Evolutionary conservation across 2,329 filamentous ascomycete species (phyloP).

Genomic region (Neonectria neomacrospora): DNA sequence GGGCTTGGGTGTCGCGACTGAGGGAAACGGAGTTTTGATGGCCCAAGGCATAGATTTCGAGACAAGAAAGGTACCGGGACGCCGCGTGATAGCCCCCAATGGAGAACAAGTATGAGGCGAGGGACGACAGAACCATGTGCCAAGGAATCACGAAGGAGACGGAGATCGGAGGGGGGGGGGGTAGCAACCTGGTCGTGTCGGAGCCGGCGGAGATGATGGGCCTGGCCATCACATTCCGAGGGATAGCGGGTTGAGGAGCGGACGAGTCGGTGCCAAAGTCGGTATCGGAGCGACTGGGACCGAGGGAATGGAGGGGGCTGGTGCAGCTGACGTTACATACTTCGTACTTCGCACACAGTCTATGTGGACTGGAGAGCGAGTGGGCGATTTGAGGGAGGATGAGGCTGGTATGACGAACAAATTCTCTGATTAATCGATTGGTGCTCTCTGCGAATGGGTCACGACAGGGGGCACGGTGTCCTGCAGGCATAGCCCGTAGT

Average conservation of each 20-base stretch:
- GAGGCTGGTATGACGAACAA: constrained; percentile 38
- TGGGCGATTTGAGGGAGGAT: constrained; percentile 28
- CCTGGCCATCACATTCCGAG: constrained; percentile 5
- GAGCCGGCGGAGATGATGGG: constrained; percentile 15
- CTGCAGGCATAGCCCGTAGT: constrained; percentile 24
- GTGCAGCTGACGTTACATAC: constrained; percentile 31
- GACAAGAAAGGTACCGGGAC: neutral
- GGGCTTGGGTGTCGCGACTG: neutral
- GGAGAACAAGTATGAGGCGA: neutral
- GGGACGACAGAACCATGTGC: neutral
- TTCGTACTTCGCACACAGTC: constrained; percentile 1
- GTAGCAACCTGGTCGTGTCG: neutral
- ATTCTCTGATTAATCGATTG: constrained; percentile 32
- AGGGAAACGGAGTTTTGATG: neutral
- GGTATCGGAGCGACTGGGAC: constrained; percentile 7
- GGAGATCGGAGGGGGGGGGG: neutral
- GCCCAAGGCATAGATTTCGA: neutral
- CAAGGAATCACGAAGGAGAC: neutral
- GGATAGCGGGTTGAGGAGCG: constrained; percentile 19
- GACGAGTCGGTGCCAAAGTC: constrained; percentile 16
- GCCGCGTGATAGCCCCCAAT: neutral
- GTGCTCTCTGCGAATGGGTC: constrained; percentile 13
- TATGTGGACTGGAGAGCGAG: constrained; percentile 26
- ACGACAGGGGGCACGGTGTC: constrained; percentile 24
- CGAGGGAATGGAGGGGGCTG: constrained; percentile 23